Conservation (phyloP, 805 yeast genomes). For the Teunomyces barrocoloradensis region DNA sequence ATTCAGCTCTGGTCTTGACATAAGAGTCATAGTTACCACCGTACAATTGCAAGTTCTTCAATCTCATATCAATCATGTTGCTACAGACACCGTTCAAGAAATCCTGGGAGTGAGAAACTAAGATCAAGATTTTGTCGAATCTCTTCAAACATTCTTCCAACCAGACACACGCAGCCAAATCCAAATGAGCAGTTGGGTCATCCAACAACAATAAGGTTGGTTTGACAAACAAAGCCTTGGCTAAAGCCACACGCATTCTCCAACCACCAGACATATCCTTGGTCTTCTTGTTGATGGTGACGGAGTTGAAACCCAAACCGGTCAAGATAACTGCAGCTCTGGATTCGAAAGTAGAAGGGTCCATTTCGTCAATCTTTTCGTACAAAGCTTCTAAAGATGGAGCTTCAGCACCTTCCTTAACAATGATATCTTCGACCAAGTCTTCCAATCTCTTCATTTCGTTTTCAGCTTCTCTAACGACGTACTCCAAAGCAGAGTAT, state of each 20-base stretch:
- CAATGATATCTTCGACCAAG: conserved; percentile 82
- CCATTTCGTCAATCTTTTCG: conserved; percentile 95
- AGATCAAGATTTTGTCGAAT: conserved; percentile 88
- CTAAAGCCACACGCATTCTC: conserved; percentile 99
- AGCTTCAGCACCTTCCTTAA: conserved; percentile 92
- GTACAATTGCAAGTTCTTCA: conserved; percentile 66
- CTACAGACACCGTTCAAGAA: conserved; percentile 98
- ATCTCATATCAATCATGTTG: conserved; percentile 97
- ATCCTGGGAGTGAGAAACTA: conserved; percentile 98
- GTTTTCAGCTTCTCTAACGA: conserved; percentile 92
- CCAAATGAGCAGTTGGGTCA: conserved; percentile 99
- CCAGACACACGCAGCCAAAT: conserved; percentile 99
- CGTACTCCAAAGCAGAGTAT: conserved; percentile 90
- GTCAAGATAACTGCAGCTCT: conserved; percentile 94
- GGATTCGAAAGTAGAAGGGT: conserved; percentile 92
- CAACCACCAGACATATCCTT: conserved; percentile 99
- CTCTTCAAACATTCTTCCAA: conserved; percentile 95
- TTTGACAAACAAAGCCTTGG: conserved; percentile 96
- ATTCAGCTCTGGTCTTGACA: conserved; percentile 88
- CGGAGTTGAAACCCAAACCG: conserved; percentile 93
- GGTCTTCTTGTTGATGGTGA: conserved; percentile 88
- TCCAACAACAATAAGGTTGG: conserved; percentile 92
- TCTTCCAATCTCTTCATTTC: conserved; percentile 91
- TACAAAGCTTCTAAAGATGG: conserved; percentile 81
- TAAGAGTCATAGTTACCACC: conserved; percentile 99